Percentiles rank a stretch among this genome's conserved stretches.
These are phyloP conservation scores for Gossypium aridum DNA, from an alignment of 441 rosid genomes.

Conservation along the genomic window DNA sequence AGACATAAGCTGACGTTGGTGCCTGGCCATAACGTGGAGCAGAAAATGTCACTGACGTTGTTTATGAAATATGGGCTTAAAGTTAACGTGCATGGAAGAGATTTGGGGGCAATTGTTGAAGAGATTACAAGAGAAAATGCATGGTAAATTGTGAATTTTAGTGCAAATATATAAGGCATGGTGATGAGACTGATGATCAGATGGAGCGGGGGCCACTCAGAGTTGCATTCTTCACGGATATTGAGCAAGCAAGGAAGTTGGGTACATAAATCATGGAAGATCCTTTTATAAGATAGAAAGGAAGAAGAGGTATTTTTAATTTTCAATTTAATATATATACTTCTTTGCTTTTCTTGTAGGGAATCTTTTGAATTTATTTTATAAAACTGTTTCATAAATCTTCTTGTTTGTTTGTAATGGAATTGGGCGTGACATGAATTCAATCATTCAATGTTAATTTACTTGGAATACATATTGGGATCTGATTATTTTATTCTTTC, in stretches of 20 bases:
- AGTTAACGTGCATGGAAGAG: slow-evolving; percentile 62
- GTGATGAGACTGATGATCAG: too few species aligned
- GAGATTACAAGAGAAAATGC: slow-evolving; percentile 21
- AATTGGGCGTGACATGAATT: not conserved
- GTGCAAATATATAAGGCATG: slow-evolving; percentile 8
- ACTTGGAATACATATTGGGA: not conserved
- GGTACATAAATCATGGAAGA: not conserved
- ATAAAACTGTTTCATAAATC: slow-evolving; percentile 20
- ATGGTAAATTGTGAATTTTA: slow-evolving; percentile 15
- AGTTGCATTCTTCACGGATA: slow-evolving; percentile 2
- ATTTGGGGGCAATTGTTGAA: slow-evolving; percentile 33
- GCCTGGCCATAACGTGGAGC: slow-evolving; percentile 78
- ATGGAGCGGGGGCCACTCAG: not conserved
- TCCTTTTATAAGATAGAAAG: not conserved
- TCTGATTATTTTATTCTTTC: not conserved
- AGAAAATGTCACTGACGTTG: slow-evolving; percentile 89
- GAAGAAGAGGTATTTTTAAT: slow-evolving; percentile 4
- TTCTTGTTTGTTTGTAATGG: slow-evolving; percentile 8
- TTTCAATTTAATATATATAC: not conserved
- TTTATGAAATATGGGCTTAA: slow-evolving; percentile 86
- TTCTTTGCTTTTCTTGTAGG: slow-evolving; percentile 8
- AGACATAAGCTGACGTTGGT: slow-evolving; percentile 65
- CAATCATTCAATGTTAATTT: slow-evolving; percentile 1
- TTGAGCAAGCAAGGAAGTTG: not conserved
- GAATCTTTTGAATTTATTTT: slow-evolving; percentile 5